Evolutionary conservation across 257 asterid species (phyloP).

Genomic region (Przewalskia tangutica): DNA sequence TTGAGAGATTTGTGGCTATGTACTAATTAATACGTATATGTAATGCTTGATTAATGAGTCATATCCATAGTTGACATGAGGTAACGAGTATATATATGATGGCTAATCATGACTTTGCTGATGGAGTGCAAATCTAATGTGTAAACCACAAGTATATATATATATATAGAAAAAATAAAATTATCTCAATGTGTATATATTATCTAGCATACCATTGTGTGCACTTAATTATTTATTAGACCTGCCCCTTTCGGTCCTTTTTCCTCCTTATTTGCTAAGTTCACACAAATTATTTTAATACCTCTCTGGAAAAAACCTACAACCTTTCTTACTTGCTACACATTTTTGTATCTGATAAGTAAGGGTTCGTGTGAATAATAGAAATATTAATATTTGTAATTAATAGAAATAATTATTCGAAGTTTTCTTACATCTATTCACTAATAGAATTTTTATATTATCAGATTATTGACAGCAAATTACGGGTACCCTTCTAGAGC

Average conservation of each 20-base stretch:
- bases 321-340: not conserved
- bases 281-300: not conserved
- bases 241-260: not conserved
- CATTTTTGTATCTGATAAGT: too few species aligned
- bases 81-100: not conserved
- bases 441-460: too few species aligned
- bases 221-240: not conserved
- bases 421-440: not conserved
- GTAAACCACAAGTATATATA: not conserved
- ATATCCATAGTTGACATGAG: not conserved
- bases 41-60: not conserved
- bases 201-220: not conserved
- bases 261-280: not conserved
- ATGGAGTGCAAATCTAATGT: slow-evolving; percentile 6
- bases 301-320: not conserved
- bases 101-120: slow-evolving; percentile 2
- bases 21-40: not conserved
- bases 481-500: not conserved
- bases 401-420: too few species aligned
- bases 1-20: not conserved
- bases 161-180: not conserved
- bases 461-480: too few species aligned
- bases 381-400: too few species aligned
- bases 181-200: not conserved
- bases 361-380: too few species aligned